These are phyloP conservation scores for Dendrothele bispora DNA, from an alignment of 768 basidiomycete genomes.

Conservation along the genomic window DNA sequence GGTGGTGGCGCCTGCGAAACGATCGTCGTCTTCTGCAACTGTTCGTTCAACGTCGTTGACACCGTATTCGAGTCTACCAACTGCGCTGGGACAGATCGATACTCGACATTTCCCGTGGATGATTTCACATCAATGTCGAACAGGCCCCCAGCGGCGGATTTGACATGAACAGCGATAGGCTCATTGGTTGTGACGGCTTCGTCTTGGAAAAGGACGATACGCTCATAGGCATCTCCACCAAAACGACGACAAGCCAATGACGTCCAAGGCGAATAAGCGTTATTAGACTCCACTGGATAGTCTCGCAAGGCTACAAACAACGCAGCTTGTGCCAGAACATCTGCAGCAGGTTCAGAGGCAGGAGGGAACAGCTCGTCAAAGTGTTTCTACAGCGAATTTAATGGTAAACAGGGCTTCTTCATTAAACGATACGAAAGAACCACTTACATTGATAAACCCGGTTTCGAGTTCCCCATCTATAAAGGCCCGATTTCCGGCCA, in stretches of 20 bases:
- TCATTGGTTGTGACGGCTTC: constrained; percentile 43
- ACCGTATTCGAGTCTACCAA: constrained; percentile 56
- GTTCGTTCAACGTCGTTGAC: constrained; percentile 50
- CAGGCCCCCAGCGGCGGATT: constrained; percentile 35
- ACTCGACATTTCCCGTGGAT: constrained; percentile 29
- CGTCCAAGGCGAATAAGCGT: constrained; percentile 60
- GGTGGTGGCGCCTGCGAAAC: constrained; percentile 67
- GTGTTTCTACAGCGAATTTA: constrained; percentile 61
- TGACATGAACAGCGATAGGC: constrained; percentile 41
- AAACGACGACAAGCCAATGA: constrained; percentile 75
- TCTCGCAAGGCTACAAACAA: constrained; percentile 74
- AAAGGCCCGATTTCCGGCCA: constrained; percentile 80
- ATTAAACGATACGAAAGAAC: neutral
- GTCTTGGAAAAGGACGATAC: constrained; percentile 58
- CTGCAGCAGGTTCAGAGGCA: constrained; percentile 53
- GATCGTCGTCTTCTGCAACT: constrained; percentile 60
- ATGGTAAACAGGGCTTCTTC: neutral
- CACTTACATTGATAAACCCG: constrained; percentile 80
- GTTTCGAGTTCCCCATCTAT: constrained; percentile 83
- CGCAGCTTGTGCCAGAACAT: constrained; percentile 76
- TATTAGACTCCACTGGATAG: constrained; percentile 29
- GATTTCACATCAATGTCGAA: constrained; percentile 56
- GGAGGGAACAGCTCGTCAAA: constrained; percentile 78
- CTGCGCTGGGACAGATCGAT: constrained; percentile 54
- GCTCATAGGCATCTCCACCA: constrained; percentile 69